These are phyloP conservation scores for Salix koriyanagi DNA, from an alignment of 345 rosid species.

Conservation along the genomic window DNA sequence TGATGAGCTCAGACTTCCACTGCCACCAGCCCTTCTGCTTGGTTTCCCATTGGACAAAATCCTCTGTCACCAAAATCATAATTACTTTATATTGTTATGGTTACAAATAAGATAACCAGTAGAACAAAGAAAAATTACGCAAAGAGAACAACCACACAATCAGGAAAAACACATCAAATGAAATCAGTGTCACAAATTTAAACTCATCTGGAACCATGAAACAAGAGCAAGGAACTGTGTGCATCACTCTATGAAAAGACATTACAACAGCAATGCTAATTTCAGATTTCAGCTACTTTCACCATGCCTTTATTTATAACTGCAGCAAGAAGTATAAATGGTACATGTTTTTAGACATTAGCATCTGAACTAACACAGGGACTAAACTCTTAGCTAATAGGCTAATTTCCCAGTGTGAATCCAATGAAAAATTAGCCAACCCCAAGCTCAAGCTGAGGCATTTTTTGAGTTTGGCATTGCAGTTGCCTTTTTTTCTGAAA, in stretches of 20 bases:
- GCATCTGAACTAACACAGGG: background rate
- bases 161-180: background rate
- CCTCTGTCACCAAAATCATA: conserved; percentile 32
- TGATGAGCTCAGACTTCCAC: conserved; percentile 42
- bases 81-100: background rate
- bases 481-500: background rate
- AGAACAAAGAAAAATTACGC: background rate
- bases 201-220: background rate
- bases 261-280: background rate
- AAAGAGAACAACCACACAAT: background rate
- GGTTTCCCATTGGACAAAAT: conserved; percentile 41
- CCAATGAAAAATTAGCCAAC: background rate
- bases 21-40: conserved; percentile 44
- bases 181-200: background rate
- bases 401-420: background rate
- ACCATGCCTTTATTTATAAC: background rate
- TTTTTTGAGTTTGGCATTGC: background rate
- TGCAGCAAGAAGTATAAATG: background rate
- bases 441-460: background rate
- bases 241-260: background rate
- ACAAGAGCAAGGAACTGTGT: background rate
- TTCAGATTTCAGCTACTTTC: background rate
- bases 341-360: background rate
- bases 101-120: background rate
- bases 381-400: background rate